A percentile compares a stretch with the other conserved stretches of the same genome.
These are phyloP conservation scores for Pseudogymnoascus destructans DNA, from an alignment of 2,329 filamentous ascomycete species.

Conservation along the genomic window DNA sequence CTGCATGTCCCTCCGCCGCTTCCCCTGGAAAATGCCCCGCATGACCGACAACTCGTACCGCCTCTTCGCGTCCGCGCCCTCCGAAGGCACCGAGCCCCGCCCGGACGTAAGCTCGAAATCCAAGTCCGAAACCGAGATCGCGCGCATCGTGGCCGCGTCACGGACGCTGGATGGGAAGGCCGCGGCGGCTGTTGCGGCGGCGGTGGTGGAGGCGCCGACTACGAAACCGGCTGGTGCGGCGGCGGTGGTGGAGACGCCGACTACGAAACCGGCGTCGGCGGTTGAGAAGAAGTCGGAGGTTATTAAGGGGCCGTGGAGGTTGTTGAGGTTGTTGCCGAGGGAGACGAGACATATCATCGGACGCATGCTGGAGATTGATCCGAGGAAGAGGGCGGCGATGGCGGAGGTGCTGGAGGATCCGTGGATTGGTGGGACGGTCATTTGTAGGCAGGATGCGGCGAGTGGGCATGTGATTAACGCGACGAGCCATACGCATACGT, in stretches of 20 bases:
- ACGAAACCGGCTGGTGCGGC: neutral
- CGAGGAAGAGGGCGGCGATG: slow-evolving; percentile 70
- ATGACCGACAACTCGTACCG: slow-evolving; percentile 90
- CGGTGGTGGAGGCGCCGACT: too few relatives aligned
- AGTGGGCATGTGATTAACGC: slow-evolving; percentile 57
- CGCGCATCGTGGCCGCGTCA: neutral
- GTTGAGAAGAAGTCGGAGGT: slow-evolving; percentile 51
- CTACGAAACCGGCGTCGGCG: slow-evolving; percentile 1
- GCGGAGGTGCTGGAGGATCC: slow-evolving; percentile 75
- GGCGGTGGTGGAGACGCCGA: slow-evolving; percentile 31
- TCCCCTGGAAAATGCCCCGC: slow-evolving; percentile 93
- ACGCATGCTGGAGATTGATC: slow-evolving; percentile 83
- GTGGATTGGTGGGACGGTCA: slow-evolving; percentile 76
- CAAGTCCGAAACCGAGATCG: slow-evolving; percentile 15
- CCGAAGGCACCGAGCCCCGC: slow-evolving; percentile 43
- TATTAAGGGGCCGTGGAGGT: slow-evolving; percentile 84
- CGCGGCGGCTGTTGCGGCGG: too few relatives aligned
- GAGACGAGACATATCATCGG: slow-evolving; percentile 85
- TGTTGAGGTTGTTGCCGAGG: slow-evolving; percentile 73
- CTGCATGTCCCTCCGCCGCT: slow-evolving; percentile 90
- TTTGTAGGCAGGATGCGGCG: slow-evolving; percentile 73
- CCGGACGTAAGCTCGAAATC: slow-evolving; percentile 19
- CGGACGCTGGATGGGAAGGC: neutral
- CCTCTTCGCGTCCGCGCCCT: slow-evolving; percentile 76
- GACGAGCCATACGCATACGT: slow-evolving; percentile 67